Percentiles rank a stretch among this genome's conserved stretches.
phyloP scores from a whole-genome alignment of 78 protist species.

The Cyanophora paradoxa region DNA sequence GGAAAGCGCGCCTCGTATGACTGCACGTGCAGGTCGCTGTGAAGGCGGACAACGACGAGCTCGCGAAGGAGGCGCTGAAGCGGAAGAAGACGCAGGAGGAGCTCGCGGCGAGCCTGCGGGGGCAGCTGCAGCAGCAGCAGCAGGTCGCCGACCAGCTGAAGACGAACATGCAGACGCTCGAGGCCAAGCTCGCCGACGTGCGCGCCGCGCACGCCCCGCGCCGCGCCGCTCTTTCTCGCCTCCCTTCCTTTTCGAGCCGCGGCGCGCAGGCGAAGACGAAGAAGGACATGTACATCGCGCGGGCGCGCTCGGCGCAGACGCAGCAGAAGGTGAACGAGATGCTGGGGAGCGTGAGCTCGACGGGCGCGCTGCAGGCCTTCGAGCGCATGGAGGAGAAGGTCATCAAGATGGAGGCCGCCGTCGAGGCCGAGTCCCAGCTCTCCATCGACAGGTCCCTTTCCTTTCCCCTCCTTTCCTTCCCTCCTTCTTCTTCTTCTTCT shows the following conservation, averaged over 20 bases:
- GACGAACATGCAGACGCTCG: slow-evolving; percentile 9
- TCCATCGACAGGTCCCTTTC: too few relatives aligned
- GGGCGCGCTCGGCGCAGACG: slow-evolving; percentile 17
- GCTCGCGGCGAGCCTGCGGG: not conserved
- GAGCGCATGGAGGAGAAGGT: slow-evolving; percentile 9
- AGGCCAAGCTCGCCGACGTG: not conserved
- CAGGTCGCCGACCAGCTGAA: too few relatives aligned
- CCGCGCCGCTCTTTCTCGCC: not conserved
- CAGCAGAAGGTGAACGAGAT: slow-evolving; percentile 5
- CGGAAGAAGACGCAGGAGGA: not conserved
- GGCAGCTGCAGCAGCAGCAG: not conserved
- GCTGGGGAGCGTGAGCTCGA: not conserved
- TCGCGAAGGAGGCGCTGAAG: slow-evolving; percentile 3
- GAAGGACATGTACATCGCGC: slow-evolving; percentile 6
- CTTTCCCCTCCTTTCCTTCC: too few relatives aligned
- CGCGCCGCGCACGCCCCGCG: not conserved
- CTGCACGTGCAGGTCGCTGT: slow-evolving; percentile 1
- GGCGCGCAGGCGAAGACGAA: slow-evolving; percentile 1
- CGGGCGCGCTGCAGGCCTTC: not conserved
- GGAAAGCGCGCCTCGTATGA: not conserved
- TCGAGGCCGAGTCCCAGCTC: not conserved
- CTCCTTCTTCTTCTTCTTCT: not conserved
- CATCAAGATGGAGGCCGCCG: slow-evolving; percentile 1
- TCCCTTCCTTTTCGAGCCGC: too few relatives aligned
- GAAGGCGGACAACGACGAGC: slow-evolving; percentile 8